Evolutionary conservation across 2,329 filamentous ascomycete species (phyloP).

Genomic region (Monilinia polystroma): DNA sequence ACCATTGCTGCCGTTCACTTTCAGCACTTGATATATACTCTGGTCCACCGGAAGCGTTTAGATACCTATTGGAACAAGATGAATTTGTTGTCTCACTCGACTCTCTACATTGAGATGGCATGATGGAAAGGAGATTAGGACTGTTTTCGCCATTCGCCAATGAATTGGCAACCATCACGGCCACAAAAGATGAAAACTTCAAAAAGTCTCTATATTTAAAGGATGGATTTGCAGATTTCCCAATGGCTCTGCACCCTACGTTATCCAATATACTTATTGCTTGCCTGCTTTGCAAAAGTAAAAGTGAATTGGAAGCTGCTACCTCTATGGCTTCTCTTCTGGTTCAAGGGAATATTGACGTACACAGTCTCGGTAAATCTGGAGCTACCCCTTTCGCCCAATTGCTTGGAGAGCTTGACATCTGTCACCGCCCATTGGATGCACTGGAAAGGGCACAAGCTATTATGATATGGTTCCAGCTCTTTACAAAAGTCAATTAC

Average conservation of each 20-base stretch:
- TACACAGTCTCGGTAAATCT: too few species aligned
- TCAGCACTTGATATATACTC: neutral
- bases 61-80: neutral
- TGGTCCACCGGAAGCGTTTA: neutral
- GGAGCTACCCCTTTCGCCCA: neutral
- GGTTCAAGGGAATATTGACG: neutral
- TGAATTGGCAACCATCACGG: neutral
- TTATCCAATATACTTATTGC: neutral
- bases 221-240: neutral
- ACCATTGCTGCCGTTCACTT: too few species aligned
- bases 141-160: neutral
- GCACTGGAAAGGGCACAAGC: neutral
- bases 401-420: neutral
- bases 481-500: neutral
- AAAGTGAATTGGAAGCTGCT: neutral
- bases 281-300: neutral
- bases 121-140: too few species aligned
- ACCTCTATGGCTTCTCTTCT: neutral
- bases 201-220: neutral
- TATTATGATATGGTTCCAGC: neutral
- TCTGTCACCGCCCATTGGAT: neutral
- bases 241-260: neutral
- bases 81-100: neutral
- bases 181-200: neutral
- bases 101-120: too few species aligned